A percentile compares a stretch with the other conserved stretches of the same genome.
Conservation (phyloP, 805 yeast genomes). For the Saturnispora silvae region DNA sequence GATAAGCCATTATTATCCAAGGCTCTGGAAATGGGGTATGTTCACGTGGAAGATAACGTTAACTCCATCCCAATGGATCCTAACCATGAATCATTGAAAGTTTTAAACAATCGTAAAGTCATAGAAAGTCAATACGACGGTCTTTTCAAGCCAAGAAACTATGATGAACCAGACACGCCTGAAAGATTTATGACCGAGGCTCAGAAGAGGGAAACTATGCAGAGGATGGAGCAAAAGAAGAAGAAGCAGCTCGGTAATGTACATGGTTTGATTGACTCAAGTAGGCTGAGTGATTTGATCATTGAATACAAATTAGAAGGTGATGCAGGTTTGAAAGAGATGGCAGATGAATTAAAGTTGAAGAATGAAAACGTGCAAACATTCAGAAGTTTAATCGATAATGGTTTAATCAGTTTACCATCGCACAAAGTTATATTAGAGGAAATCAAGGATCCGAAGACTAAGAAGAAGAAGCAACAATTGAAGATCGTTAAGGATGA, state of each 20-base stretch:
- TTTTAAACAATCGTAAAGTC: slow-evolving; percentile 17
- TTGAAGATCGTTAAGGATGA: slow-evolving; percentile 19
- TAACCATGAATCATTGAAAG: slow-evolving; percentile 17
- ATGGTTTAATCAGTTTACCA: slow-evolving; percentile 17
- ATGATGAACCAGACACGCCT: slow-evolving; percentile 14
- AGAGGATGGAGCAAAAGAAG: slow-evolving; percentile 2
- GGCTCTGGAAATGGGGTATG: slow-evolving; percentile 19
- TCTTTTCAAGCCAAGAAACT: slow-evolving; percentile 11
- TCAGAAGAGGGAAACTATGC: slow-evolving; percentile 7
- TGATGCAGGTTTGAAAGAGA: slow-evolving; percentile 1
- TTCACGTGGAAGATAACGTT: slow-evolving; percentile 13
- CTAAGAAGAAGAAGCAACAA: slow-evolving; percentile 15
- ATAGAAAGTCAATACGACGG: slow-evolving; percentile 17
- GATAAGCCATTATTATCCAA: slow-evolving; percentile 7
- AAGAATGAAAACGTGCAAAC: slow-evolving; percentile 11
- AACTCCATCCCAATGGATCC: slow-evolving; percentile 7
- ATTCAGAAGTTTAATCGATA: slow-evolving; percentile 14
- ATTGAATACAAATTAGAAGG: slow-evolving; percentile 15
- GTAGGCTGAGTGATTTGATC: slow-evolving; percentile 16
- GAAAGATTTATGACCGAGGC: slow-evolving; percentile 14
- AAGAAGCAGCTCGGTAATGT: slow-evolving; percentile 6
- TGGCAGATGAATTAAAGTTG: slow-evolving; percentile 10
- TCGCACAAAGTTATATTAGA: slow-evolving; percentile 16
- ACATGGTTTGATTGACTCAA: slow-evolving; percentile 13
- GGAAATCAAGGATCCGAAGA: slow-evolving; percentile 10